Base-by-base conservation (phyloP, 208 protist genomes). In the Crithidia mellificae region DNA sequence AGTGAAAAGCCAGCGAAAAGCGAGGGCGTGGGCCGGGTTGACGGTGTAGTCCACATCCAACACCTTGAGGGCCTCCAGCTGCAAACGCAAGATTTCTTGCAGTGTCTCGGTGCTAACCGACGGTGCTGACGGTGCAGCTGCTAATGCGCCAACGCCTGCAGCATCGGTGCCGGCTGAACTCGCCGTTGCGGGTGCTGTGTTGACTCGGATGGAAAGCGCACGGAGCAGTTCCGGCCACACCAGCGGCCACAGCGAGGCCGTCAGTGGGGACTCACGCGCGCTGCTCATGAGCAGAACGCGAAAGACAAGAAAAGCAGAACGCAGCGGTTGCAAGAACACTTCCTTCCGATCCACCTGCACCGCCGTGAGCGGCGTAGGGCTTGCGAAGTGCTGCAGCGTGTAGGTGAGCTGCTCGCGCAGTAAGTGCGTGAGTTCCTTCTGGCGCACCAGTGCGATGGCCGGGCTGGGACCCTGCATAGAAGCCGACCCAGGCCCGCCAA, bases 31-130 rank as follows among this genome's bases (percentile, higher is more conserved):
- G 5, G 47, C 75, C n/a, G 82, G 80, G 30, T 72, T 61, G 50
- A 88, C 69, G 2, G 78, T 70, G 57, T 87, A 64, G 61, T 68
- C 74, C n/a, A 71, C 66, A 54, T 88, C 82, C 12, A 84, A 46
- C 32, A 81, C 70, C 72, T 92, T 92, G 25, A 92, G 43, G 5
- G 77, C 80, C 63, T 92, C 87, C 77, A 85, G 54, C 61, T 86
- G 80, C 34, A 87, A 68, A 14, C 68, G 50, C 15, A 75, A 39
- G 19, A 88, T 46, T 47, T 87, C 81, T 25, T 52, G 65, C 67
- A 68, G 20, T 24, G 65, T 58, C 46, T 74, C 56, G 4, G 25
- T 9, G 14, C 51, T 41, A 11, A 36, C 39, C 8, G 41, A 36
- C n/a, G n/a, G n/a, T n/a, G n/a, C n/a, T n/a, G n/a, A n/a, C n/a